Evolutionary conservation across 1,284 basidiomycete species (phyloP).

Genomic region (Irpex sp.): DNA sequence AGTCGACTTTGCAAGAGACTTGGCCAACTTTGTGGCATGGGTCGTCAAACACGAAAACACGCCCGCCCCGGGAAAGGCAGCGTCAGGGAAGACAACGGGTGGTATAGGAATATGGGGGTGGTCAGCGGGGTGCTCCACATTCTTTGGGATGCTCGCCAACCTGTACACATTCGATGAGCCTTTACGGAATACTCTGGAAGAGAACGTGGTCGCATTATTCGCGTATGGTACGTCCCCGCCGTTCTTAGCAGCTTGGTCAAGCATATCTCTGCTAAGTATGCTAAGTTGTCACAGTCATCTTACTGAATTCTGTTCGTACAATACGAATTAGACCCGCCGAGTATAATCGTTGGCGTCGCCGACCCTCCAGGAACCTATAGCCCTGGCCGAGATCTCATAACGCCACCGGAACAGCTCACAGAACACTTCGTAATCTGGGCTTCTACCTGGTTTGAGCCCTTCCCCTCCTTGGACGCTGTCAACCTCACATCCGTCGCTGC

Average conservation of each 20-base stretch:
- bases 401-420: neutral
- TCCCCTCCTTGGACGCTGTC: conserved; percentile 1
- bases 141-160: neutral
- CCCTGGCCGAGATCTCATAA: neutral
- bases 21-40: neutral
- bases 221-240: neutral
- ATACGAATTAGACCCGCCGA: neutral
- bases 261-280: too few relatives aligned
- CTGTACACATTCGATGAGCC: neutral
- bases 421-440: conserved; percentile 6
- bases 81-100: neutral
- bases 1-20: neutral
- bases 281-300: neutral
- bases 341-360: neutral
- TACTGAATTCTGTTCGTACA: neutral
- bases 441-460: conserved; percentile 8
- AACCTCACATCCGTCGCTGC: neutral
- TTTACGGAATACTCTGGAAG: neutral
- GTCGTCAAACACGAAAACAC: neutral
- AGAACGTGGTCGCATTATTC: neutral
- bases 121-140: neutral
- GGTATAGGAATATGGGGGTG: neutral
- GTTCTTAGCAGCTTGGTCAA: too few relatives aligned
- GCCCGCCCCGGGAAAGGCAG: neutral
- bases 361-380: neutral